Percentiles rank a stretch among this genome's conserved stretches.
Evolutionary conservation across 2,329 filamentous ascomycete genomes (phyloP).

Genomic region (Nemania abortiva): DNA sequence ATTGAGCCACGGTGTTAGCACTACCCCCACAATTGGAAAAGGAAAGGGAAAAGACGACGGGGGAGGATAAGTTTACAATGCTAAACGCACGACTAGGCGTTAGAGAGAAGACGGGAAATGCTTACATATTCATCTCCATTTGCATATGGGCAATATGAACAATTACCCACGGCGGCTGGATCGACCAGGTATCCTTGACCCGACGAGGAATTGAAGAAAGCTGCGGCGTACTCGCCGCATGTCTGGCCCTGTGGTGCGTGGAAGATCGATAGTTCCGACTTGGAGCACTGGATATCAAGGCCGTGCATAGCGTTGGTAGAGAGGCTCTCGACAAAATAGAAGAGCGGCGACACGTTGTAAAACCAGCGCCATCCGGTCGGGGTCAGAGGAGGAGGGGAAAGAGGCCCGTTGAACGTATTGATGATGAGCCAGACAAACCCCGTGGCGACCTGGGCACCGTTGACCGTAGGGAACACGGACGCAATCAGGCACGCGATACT

Average conservation of each 20-base stretch:
- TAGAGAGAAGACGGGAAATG: too few species aligned
- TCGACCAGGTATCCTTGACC: slow-evolving; percentile 1
- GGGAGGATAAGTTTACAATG: not conserved
- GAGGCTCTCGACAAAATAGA: slow-evolving; percentile 9
- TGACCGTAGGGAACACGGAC: slow-evolving; percentile 11
- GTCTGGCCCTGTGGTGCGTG: not conserved
- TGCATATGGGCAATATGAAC: slow-evolving; percentile 16
- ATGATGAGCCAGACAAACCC: slow-evolving; percentile 16
- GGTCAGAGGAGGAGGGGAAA: slow-evolving; percentile 11
- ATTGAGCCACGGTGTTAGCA: not conserved
- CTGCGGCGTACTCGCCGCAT: slow-evolving; percentile 11
- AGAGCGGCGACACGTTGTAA: slow-evolving; percentile 29
- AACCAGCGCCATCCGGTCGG: slow-evolving; percentile 21
- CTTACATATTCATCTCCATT: slow-evolving; percentile 16
- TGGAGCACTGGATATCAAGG: slow-evolving; percentile 11
- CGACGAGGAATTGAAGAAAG: not conserved
- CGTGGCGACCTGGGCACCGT: slow-evolving; percentile 7
- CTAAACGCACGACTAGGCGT: too few species aligned
- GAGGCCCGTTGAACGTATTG: slow-evolving; percentile 17
- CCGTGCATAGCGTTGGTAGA: slow-evolving; percentile 11
- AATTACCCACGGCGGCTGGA: not conserved
- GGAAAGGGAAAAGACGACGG: too few species aligned
- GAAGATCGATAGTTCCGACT: slow-evolving; percentile 9
- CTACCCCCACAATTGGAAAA: too few species aligned
- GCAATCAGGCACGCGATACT: slow-evolving; percentile 10